A percentile compares a stretch with the other conserved stretches of the same genome.
Evolutionary conservation across 768 basidiomycete species (phyloP).

Genomic region (Harrya chromipes): DNA sequence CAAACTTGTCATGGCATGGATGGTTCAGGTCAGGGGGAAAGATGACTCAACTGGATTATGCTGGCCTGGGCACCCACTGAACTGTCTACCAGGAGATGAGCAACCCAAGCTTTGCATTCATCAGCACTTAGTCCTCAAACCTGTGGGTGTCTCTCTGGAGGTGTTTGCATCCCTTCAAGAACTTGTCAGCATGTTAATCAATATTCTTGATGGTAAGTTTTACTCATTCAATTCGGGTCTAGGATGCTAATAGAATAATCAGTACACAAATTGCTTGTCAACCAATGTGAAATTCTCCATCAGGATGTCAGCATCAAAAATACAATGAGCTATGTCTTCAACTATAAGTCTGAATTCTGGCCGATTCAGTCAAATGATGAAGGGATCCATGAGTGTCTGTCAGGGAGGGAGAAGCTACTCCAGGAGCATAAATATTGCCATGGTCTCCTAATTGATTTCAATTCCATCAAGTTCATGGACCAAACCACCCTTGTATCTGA

Average conservation of each 20-base stretch:
- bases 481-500: not conserved
- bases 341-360: not conserved
- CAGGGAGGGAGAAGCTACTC: not conserved
- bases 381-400: not conserved
- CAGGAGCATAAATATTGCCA: not conserved
- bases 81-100: no score
- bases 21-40: no score
- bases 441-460: slow-evolving; percentile 3
- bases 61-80: no score
- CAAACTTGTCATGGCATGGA: no score
- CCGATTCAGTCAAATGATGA: not conserved
- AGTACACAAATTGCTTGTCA: slow-evolving; percentile 1
- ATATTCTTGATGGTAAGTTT: not conserved
- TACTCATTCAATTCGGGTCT: not conserved
- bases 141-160: not conserved
- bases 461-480: not conserved
- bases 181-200: not conserved
- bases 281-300: not conserved
- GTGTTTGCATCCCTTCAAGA: not conserved
- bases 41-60: no score
- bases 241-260: not conserved
- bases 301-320: not conserved
- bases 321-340: not conserved
- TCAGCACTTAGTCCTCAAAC: not conserved
- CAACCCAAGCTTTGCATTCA: not conserved